Base-by-base conservation (phyloP, 2,329 filamentous ascomycete species). In the Trichoderma sp. region DNA sequence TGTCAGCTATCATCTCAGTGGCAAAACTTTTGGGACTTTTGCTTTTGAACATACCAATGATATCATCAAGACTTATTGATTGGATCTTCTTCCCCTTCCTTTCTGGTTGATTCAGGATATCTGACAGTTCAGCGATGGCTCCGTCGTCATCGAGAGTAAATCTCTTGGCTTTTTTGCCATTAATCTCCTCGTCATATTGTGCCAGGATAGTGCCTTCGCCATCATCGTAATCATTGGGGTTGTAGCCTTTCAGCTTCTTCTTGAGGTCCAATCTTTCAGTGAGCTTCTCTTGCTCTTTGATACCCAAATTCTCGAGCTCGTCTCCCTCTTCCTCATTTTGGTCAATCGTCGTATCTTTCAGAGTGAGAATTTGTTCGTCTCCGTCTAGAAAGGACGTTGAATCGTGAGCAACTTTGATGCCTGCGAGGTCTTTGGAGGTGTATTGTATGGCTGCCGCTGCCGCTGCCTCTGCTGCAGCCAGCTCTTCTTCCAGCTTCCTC, bases 131-230 rank as follows among this genome's bases (percentile, higher is more conserved):
- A 16, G 87, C 86, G 29, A 83, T 90, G 40, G 88, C 90, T 3
- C 94, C 94, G 71, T 89, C 86, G 2, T 89, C 90, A 78, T 97
- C 93, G 19, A 99, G 83, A 0, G 92, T 97, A 75, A 99, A 99
- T 29, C 87, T 87, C 78, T 96, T 97, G 68, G 86, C 84, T 82
- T 96, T 96, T 81, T 97, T 97, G 68, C 94, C 94, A 43, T 91
- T 88, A 65, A 97, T 96, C 76, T 97, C 95, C 72, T 98, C 96
- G 75, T 98, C 96, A 76, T 99, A 99, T 74, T 99, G 95, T 16
- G 92, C 88, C 53, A 99, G 82, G 29, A 99, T 89, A 6, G 87
- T 86, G 21, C 86, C 86, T 69, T 90, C 84, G 14, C 87, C 90
- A 29, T 86, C 86, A 33, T 89, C 86, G 56, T 91, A 90, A 40